These are phyloP conservation scores for Lentinula sp. DNA, from an alignment of 768 basidiomycete genomes.

Conservation along the genomic window DNA sequence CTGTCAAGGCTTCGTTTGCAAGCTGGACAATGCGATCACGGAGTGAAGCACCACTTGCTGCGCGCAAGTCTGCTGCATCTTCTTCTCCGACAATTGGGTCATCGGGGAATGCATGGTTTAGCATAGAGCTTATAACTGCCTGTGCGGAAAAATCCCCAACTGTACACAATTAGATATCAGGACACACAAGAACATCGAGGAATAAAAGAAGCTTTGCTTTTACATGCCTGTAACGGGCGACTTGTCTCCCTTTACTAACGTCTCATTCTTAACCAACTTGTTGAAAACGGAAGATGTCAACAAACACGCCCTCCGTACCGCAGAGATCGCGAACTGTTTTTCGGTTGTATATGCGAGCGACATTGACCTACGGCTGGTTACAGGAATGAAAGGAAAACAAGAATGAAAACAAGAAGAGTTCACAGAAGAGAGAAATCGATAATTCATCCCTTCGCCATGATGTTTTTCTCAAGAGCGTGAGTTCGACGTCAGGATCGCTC, in stretches of 20 bases:
- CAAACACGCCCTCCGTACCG: conserved; percentile 81
- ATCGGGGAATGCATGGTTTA: conserved; percentile 68
- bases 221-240: conserved; percentile 78
- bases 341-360: conserved; percentile 55
- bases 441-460: background rate
- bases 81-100: conserved; percentile 96
- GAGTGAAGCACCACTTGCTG: conserved; percentile 35
- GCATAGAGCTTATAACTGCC: conserved; percentile 81
- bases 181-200: no score
- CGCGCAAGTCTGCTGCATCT: conserved; percentile 74
- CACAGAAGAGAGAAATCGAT: background rate
- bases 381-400: background rate
- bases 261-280: conserved; percentile 79
- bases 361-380: conserved; percentile 26
- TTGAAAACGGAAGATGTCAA: conserved; percentile 85
- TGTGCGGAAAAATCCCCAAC: conserved; percentile 95
- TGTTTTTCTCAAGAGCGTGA: background rate
- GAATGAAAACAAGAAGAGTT: background rate
- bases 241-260: conserved; percentile 86
- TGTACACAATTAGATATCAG: conserved; percentile 20
- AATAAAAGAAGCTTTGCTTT: background rate
- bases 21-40: conserved; percentile 69
- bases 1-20: conserved; percentile 72
- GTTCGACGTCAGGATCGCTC: background rate
- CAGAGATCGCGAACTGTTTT: conserved; percentile 76